These are phyloP conservation scores for Hyparrhenia diplandra DNA, from an alignment of 176 grass and related monocot genomes.

Conservation along the genomic window DNA sequence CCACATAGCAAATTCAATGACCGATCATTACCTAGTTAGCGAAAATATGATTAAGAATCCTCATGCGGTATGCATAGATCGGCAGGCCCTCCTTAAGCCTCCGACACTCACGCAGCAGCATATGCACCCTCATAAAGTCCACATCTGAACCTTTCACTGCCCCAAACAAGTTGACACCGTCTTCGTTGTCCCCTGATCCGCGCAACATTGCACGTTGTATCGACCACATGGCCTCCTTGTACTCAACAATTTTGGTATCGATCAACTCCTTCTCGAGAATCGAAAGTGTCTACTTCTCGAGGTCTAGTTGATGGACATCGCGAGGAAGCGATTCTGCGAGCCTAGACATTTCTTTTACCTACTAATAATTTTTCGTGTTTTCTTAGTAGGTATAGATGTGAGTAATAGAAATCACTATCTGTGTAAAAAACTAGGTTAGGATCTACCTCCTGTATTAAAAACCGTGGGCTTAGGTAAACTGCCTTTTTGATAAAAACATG, in stretches of 20 bases:
- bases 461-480: too few species aligned
- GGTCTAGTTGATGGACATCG: slow-evolving; percentile 29
- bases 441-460: too few species aligned
- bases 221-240: slow-evolving; percentile 45
- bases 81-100: slow-evolving; percentile 83
- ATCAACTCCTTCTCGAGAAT: slow-evolving; percentile 47
- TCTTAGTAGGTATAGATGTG: too few species aligned
- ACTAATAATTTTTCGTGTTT: too few species aligned
- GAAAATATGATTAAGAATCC: slow-evolving; percentile 57
- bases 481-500: too few species aligned
- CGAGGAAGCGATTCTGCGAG: neutral
- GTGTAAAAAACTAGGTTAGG: too few species aligned
- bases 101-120: slow-evolving; percentile 62
- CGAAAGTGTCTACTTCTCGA: slow-evolving; percentile 35
- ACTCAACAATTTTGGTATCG: slow-evolving; percentile 50
- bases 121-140: slow-evolving; percentile 54
- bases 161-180: slow-evolving; percentile 40
- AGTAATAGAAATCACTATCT: too few species aligned
- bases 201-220: slow-evolving; percentile 29
- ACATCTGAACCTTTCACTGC: slow-evolving; percentile 23
- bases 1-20: neutral
- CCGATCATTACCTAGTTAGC: slow-evolving; percentile 51
- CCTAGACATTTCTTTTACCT: slow-evolving; percentile 13
- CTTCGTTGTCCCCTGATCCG: slow-evolving; percentile 16
- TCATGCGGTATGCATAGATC: slow-evolving; percentile 54